Conservation (phyloP, 1,284 basidiomycete genomes). For the Takashimella tepidaria region DNA sequence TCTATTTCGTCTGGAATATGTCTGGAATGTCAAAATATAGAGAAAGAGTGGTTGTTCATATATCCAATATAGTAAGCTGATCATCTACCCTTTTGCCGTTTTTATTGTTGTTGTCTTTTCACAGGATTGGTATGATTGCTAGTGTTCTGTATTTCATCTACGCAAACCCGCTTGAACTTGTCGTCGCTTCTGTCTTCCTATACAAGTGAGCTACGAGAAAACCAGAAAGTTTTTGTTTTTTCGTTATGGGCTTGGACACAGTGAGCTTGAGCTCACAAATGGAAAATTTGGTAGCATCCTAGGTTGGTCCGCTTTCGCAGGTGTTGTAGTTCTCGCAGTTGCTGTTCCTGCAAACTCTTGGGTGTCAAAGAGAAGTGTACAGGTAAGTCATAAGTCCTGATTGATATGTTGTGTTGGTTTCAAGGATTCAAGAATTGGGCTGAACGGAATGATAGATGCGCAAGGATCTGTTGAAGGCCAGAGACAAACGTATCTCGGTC, state of each 20-base stretch:
- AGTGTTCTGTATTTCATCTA: constrained; percentile 52
- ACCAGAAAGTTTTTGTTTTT: neutral
- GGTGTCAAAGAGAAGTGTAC: constrained; percentile 55
- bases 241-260: neutral
- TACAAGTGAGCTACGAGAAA: constrained; percentile 63
- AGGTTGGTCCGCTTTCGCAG: constrained; percentile 76
- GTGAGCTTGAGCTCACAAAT: constrained; percentile 9
- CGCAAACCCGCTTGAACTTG: constrained; percentile 70
- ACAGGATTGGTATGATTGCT: constrained; percentile 29
- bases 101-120: too few relatives aligned
- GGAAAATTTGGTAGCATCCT: constrained; percentile 62
- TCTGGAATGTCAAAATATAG: too few relatives aligned
- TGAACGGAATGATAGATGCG: constrained; percentile 56
- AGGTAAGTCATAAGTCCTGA: constrained; percentile 48
- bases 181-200: constrained; percentile 67
- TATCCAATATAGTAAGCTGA: too few relatives aligned
- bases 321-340: constrained; percentile 68
- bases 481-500: constrained; percentile 79
- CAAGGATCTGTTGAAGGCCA: constrained; percentile 63
- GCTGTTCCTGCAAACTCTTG: constrained; percentile 58
- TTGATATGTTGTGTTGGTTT: constrained; percentile 6
- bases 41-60: too few relatives aligned
- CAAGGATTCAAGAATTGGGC: neutral
- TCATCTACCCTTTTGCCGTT: too few relatives aligned
- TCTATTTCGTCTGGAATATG: neutral